Base-by-base conservation (phyloP, 345 rosid genomes). In the Kandelia obovata region DNA sequence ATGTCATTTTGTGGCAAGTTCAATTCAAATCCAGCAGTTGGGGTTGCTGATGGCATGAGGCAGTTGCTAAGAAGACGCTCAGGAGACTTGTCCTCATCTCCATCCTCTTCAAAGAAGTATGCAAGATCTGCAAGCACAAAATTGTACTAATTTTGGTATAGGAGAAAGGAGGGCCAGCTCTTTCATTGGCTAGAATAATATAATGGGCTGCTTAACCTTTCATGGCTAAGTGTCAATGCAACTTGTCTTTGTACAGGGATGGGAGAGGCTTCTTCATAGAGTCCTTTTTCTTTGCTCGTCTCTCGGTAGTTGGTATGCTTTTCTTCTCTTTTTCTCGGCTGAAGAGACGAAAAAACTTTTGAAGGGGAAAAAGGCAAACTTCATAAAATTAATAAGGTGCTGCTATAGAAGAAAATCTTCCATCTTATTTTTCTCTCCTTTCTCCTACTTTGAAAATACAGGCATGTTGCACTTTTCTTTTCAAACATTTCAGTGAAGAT, bases 41-140 rank as follows among this genome's bases (percentile, higher is more conserved):
- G 82, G 20, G 99, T 95, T 0, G 98, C 99, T 23, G 89, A 95
- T 32, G 98, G 98, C 6, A 86, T 95, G 99, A 85, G 91, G 74
- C 97, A 90, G 94, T 86, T 95, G 96, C 83, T 95, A 60, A 67
- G 99, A 77, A 77, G 97, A 83, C 82, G 98, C 56, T 87, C 98
- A 19, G 85, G 96, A 25, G 87, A 83, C 1, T 75, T 88, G 60
- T 73, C 90, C 21, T 80, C 90, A 43, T 66, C 84, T 1, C 52
- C 85, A 17, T 80, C 87, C 65, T 69, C 77, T 39, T 76, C 90
- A 16, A 91, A 92, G 84, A 88, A 87, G 86, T 92, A 74, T 57
- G 62, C 85, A 5, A 85, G 91, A 84, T 84, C 96, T 35, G 73
- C 92, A 5, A 84, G 80, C 80, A 75, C 92, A 1, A 73, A 43